Evolutionary conservation across 306 rosid genomes (phyloP).

Genomic region (Nissolia schottii): DNA sequence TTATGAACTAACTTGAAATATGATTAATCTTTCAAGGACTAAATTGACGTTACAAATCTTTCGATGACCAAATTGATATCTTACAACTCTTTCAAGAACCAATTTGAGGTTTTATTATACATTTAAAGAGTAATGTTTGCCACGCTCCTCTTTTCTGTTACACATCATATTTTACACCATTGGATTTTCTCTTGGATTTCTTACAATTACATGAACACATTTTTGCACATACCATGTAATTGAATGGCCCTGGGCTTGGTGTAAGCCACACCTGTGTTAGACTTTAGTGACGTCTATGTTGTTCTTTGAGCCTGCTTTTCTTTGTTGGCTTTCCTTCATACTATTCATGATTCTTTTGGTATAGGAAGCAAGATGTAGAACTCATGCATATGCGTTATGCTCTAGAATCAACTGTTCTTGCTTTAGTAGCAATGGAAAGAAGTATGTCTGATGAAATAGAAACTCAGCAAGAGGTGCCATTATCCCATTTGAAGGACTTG

Average conservation of each 20-base stretch:
- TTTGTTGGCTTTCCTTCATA: slow-evolving; percentile 28
- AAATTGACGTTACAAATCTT: no score
- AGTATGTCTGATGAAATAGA: slow-evolving; percentile 45
- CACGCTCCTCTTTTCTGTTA: not conserved
- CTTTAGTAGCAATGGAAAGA: slow-evolving; percentile 82
- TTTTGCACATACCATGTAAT: slow-evolving; percentile 1
- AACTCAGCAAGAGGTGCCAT: slow-evolving; percentile 47
- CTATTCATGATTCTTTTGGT: slow-evolving; percentile 12
- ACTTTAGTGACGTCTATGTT: slow-evolving; percentile 18
- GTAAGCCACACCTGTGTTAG: not conserved
- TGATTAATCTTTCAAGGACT: no score
- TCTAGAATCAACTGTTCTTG: slow-evolving; percentile 80
- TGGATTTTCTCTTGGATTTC: not conserved
- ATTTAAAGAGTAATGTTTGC: not conserved
- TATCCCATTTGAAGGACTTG: slow-evolving; percentile 71
- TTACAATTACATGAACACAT: not conserved
- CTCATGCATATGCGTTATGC: slow-evolving; percentile 98
- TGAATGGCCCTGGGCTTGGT: not conserved
- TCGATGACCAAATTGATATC: no score
- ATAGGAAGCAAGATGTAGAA: slow-evolving; percentile 91
- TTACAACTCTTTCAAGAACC: no score
- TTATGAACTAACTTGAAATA: no score
- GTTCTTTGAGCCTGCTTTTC: slow-evolving; percentile 2
- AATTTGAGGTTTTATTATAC: no score
- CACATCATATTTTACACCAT: not conserved